Conservation (phyloP, 2,329 filamentous ascomycete species). For the Arthrobotrys iridis region DNA sequence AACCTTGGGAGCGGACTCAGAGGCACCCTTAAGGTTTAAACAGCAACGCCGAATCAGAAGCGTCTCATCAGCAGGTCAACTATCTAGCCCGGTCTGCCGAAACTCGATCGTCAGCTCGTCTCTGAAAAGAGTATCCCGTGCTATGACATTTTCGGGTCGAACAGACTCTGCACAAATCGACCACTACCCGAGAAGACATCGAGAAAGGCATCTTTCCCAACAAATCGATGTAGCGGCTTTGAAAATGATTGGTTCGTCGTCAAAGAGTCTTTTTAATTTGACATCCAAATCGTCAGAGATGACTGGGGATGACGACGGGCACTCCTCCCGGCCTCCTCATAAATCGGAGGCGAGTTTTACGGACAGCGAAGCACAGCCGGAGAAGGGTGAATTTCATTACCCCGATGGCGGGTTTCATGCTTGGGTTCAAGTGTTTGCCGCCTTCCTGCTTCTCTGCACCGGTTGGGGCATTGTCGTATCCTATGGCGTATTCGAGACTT, state of each 20-base stretch:
- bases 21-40: slow-evolving; percentile 26
- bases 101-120: slow-evolving; percentile 52
- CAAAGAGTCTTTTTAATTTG: slow-evolving; percentile 40
- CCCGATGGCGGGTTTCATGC: slow-evolving; percentile 61
- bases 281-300: slow-evolving; percentile 37
- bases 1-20: slow-evolving; percentile 40
- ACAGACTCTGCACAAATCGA: slow-evolving; percentile 30
- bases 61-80: slow-evolving; percentile 41
- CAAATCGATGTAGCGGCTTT: slow-evolving; percentile 29
- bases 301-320: slow-evolving; percentile 24
- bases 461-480: slow-evolving; percentile 68
- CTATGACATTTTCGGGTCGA: slow-evolving; percentile 44
- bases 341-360: slow-evolving; percentile 32
- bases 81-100: slow-evolving; percentile 35
- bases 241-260: slow-evolving; percentile 27
- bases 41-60: slow-evolving; percentile 41
- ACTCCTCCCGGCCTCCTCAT: slow-evolving; percentile 21
- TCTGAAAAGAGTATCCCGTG: slow-evolving; percentile 52
- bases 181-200: slow-evolving; percentile 15
- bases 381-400: slow-evolving; percentile 32
- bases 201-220: slow-evolving; percentile 17
- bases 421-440: slow-evolving; percentile 63
- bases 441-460: slow-evolving; percentile 60
- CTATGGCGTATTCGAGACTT: slow-evolving; percentile 69
- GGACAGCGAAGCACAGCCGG: slow-evolving; percentile 30